Evolutionary conservation across 352 stramenopile genomes (phyloP).

Genomic region (Pythium grandisporangium): DNA sequence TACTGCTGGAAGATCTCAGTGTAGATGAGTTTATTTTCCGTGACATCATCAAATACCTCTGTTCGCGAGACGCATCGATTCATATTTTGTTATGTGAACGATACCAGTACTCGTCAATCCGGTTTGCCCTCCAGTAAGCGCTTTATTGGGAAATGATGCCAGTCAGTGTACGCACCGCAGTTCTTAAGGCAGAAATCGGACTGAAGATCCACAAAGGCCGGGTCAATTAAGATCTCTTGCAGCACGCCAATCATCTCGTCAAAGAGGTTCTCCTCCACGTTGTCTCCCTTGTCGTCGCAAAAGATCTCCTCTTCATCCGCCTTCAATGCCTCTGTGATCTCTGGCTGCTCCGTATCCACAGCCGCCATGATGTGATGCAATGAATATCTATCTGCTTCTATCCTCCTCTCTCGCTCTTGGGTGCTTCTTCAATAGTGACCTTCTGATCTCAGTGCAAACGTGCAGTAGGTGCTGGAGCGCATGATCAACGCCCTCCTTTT

Average conservation of each 20-base stretch:
- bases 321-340: slow-evolving; percentile 33
- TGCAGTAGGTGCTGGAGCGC: too few relatives aligned
- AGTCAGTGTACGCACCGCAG: too few relatives aligned
- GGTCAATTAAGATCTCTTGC: slow-evolving; percentile 73
- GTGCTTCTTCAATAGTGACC: too few relatives aligned
- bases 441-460: too few relatives aligned
- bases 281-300: slow-evolving; percentile 52
- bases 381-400: too few relatives aligned
- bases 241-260: slow-evolving; percentile 75
- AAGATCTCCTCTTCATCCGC: slow-evolving; percentile 56
- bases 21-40: slow-evolving; percentile 81
- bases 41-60: slow-evolving; percentile 81
- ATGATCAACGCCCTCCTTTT: too few relatives aligned
- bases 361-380: too few relatives aligned
- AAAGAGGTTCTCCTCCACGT: slow-evolving; percentile 67
- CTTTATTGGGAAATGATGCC: too few relatives aligned
- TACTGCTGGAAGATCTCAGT: slow-evolving; percentile 77
- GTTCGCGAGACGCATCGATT: too few relatives aligned
- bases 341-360: slow-evolving; percentile 26
- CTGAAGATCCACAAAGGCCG: slow-evolving; percentile 69
- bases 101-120: too few relatives aligned
- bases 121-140: background rate
- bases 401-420: too few relatives aligned
- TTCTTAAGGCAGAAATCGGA: slow-evolving; percentile 71
- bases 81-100: too few relatives aligned